These are phyloP conservation scores for Achaetomiella virescens DNA, from an alignment of 495 filamentous ascomycete species.

Conservation along the genomic window DNA sequence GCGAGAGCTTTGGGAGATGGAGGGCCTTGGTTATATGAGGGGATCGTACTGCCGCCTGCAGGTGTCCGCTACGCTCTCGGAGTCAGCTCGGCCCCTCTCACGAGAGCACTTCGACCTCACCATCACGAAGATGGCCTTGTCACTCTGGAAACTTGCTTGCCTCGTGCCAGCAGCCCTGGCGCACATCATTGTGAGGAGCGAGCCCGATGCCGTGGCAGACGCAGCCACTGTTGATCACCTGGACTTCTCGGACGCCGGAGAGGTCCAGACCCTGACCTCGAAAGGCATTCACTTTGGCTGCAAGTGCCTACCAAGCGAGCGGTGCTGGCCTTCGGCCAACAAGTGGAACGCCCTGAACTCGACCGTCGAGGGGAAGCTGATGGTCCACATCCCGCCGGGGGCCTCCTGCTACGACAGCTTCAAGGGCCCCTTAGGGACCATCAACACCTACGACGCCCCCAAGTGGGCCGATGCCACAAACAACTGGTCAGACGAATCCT, in stretches of 20 bases:
- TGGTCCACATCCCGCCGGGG: no score
- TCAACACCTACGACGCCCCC: slow-evolving; percentile 27
- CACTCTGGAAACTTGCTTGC: background rate
- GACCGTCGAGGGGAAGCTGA: no score
- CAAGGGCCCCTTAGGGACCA: no score
- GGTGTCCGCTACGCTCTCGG: background rate
- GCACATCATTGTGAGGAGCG: background rate
- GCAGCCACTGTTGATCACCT: background rate
- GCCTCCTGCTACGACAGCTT: no score
- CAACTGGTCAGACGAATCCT: slow-evolving; percentile 25
- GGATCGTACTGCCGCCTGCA: background rate
- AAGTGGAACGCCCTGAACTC: slow-evolving; percentile 16
- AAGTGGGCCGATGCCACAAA: slow-evolving; percentile 20
- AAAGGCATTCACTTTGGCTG: slow-evolving; percentile 31
- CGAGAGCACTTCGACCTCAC: background rate
- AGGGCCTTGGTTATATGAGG: no score
- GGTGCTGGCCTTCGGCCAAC: slow-evolving; percentile 29
- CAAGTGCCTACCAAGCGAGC: slow-evolving; percentile 32
- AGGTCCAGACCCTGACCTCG: background rate
- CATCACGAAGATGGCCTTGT: background rate
- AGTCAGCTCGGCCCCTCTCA: background rate
- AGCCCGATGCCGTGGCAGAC: background rate
- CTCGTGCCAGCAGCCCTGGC: background rate
- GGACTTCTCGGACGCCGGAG: slow-evolving; percentile 10
- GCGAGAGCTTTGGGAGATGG: no score